phyloP scores from a whole-genome alignment of 1,139 yeast genomes.

The Geotrichum klebahnii region DNA sequence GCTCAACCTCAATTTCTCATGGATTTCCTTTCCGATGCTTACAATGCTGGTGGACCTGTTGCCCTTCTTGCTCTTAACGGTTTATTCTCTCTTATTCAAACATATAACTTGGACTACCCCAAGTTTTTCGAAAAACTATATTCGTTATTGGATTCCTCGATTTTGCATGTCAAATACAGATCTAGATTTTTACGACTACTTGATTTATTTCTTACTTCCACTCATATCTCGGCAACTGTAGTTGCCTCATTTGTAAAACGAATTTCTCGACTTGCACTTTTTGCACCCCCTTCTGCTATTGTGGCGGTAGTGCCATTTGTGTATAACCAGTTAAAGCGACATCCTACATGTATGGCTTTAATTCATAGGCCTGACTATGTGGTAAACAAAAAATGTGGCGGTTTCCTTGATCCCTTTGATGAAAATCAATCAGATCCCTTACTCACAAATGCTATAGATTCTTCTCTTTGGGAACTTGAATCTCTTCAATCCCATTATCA shows the following conservation, averaged over 20 bases:
- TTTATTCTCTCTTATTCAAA: conserved; percentile 76
- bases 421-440: conserved; percentile 65
- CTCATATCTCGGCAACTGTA: conserved; percentile 78
- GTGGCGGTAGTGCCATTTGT: conserved; percentile 86
- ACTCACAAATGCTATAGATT: conserved; percentile 69
- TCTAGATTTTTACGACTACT: conserved; percentile 84
- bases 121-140: conserved; percentile 81
- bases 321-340: conserved; percentile 81
- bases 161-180: conserved; percentile 73
- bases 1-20: conserved; percentile 75
- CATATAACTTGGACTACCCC: conserved; percentile 85
- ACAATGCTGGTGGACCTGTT: conserved; percentile 62
- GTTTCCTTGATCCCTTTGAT: conserved; percentile 64
- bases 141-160: conserved; percentile 65
- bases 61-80: conserved; percentile 85
- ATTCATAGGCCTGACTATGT: conserved; percentile 53
- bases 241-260: conserved; percentile 87
- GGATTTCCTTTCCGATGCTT: conserved; percentile 91
- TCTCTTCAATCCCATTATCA: conserved; percentile 84
- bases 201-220: conserved; percentile 79
- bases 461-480: conserved; percentile 90
- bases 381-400: conserved; percentile 23
- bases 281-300: conserved; percentile 87
- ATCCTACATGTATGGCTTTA: conserved; percentile 90
- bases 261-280: conserved; percentile 66